A percentile compares a stretch with the other conserved stretches of the same genome.
Conservation (phyloP, 495 filamentous ascomycete species). For the Penicillium ucsense region DNA sequence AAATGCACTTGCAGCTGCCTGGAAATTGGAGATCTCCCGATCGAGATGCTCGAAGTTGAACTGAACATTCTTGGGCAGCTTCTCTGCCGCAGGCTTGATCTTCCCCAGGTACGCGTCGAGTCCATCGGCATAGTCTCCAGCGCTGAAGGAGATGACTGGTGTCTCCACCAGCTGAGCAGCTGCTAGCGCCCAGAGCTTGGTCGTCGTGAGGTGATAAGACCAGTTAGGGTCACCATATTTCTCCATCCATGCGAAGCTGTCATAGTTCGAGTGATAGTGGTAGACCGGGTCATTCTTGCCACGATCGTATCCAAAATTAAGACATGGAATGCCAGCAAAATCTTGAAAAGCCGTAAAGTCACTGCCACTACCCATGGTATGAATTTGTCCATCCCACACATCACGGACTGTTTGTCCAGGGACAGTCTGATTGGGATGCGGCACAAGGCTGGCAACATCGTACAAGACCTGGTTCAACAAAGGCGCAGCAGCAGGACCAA, state of each 20-base stretch:
- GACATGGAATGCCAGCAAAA: slow-evolving; percentile 55
- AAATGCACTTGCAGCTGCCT: slow-evolving; percentile 37
- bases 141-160: slow-evolving; percentile 38
- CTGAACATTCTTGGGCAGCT: slow-evolving; percentile 10
- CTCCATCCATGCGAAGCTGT: slow-evolving; percentile 69
- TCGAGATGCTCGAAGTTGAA: slow-evolving; percentile 41
- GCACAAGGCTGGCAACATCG: slow-evolving; percentile 58
- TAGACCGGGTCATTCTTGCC: slow-evolving; percentile 46
- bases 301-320: slow-evolving; percentile 50
- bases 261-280: slow-evolving; percentile 73
- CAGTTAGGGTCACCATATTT: slow-evolving; percentile 54
- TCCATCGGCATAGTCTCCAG: slow-evolving; percentile 36
- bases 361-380: slow-evolving; percentile 58
- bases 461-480: slow-evolving; percentile 69
- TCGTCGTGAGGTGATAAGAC: slow-evolving; percentile 50
- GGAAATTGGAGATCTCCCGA: slow-evolving; percentile 37
- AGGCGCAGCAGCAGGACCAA: slow-evolving; percentile 48
- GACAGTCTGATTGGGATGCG: slow-evolving; percentile 66
- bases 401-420: slow-evolving; percentile 57
- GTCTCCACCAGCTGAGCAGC: slow-evolving; percentile 39
- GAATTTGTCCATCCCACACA: slow-evolving; percentile 49
- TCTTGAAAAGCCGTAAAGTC: slow-evolving; percentile 72
- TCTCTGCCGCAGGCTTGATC: slow-evolving; percentile 37
- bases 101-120: slow-evolving; percentile 43
- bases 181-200: slow-evolving; percentile 46